phyloP scores from a whole-genome alignment of 306 rosid species.

The Cucumis hystrix region DNA sequence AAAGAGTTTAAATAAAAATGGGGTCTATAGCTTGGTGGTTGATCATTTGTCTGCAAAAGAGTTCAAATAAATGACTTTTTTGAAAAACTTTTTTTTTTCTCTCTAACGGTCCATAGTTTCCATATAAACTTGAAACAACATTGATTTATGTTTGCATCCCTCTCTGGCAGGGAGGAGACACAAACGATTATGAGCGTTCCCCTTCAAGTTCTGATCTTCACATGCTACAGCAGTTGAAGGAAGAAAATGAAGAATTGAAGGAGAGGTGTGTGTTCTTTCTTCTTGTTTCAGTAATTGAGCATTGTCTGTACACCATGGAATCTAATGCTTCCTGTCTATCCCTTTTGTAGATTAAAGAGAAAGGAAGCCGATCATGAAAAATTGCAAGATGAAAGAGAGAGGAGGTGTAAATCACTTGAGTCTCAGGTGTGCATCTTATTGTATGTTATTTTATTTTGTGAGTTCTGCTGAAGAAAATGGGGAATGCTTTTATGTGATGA shows the following conservation, averaged over 20 bases:
- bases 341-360: conserved; percentile 31
- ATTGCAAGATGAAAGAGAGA: conserved; percentile 41
- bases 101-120: neutral
- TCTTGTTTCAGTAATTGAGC: neutral
- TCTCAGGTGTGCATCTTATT: conserved; percentile 28
- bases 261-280: conserved; percentile 35
- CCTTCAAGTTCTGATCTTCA: conserved; percentile 14
- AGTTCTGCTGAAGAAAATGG: neutral
- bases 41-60: too few species aligned
- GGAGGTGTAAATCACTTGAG: conserved; percentile 39
- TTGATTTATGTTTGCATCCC: neutral
- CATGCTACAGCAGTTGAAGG: conserved; percentile 34
- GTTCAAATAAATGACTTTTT: too few species aligned
- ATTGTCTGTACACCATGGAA: neutral
- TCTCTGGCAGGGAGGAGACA: conserved; percentile 32
- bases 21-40: too few species aligned
- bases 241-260: conserved; percentile 53
- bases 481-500: neutral
- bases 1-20: too few species aligned
- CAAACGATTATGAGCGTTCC: conserved; percentile 1
- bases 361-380: conserved; percentile 20
- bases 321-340: neutral
- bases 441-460: neutral
- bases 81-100: too few species aligned
- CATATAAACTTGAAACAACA: conserved; percentile 2